Conservation (phyloP, 805 yeast genomes). For the Lipomyces yamanashiensis region DNA sequence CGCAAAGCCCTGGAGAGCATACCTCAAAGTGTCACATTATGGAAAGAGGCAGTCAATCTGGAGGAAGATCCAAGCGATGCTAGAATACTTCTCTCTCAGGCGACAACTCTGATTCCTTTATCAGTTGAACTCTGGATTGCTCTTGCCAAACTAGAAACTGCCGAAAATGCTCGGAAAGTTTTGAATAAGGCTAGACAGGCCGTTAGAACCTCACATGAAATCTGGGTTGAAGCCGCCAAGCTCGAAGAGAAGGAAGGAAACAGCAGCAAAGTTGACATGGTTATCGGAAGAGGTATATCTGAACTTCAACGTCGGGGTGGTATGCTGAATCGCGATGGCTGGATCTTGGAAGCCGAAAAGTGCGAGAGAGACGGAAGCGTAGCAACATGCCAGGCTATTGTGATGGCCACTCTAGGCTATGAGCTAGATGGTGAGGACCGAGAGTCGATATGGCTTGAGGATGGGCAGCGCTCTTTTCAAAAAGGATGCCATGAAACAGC, state of each 20-base stretch:
- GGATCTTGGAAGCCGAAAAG: slow-evolving; percentile 61
- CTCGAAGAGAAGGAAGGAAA: slow-evolving; percentile 63
- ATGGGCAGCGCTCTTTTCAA: slow-evolving; percentile 45
- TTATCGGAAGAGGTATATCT: slow-evolving; percentile 56
- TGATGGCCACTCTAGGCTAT: slow-evolving; percentile 49
- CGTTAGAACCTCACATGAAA: slow-evolving; percentile 53
- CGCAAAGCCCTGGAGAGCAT: slow-evolving; percentile 72
- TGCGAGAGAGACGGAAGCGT: slow-evolving; percentile 56
- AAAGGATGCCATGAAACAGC: slow-evolving; percentile 47
- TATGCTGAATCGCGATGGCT: slow-evolving; percentile 49
- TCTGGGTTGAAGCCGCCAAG: slow-evolving; percentile 74
- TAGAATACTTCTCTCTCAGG: slow-evolving; percentile 60
- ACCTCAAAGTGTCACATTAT: slow-evolving; percentile 63
- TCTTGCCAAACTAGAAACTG: slow-evolving; percentile 53
- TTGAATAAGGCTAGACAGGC: slow-evolving; percentile 65
- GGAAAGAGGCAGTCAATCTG: slow-evolving; percentile 67
- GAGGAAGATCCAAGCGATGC: slow-evolving; percentile 61
- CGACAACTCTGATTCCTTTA: slow-evolving; percentile 69
- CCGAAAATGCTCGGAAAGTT: slow-evolving; percentile 56
- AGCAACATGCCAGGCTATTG: slow-evolving; percentile 59
- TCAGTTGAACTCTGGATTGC: slow-evolving; percentile 70
- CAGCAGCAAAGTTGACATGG: slow-evolving; percentile 49
- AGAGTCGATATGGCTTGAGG: slow-evolving; percentile 46
- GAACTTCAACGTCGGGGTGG: slow-evolving; percentile 49
- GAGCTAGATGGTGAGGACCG: slow-evolving; percentile 44